Evolutionary conservation across 2,329 filamentous ascomycete species (phyloP).

Genomic region (Ramularia endophylla): DNA sequence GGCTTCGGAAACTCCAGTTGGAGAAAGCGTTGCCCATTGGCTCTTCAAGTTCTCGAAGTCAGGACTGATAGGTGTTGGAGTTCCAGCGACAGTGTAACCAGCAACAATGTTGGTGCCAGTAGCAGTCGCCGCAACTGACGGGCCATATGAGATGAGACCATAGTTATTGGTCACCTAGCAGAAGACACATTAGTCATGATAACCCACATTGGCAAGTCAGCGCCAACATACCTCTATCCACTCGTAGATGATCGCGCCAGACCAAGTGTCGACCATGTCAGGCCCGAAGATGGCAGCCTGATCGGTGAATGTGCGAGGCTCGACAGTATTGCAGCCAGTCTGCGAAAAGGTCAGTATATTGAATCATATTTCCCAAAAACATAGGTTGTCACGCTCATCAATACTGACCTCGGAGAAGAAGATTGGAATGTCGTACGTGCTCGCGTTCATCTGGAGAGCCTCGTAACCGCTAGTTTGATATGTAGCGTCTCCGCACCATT

Average conservation of each 20-base stretch:
- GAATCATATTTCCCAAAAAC: too few relatives aligned
- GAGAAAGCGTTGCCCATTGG: slow-evolving; percentile 68
- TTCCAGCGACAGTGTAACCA: slow-evolving; percentile 65
- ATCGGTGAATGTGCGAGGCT: slow-evolving; percentile 61
- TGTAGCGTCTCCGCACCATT: slow-evolving; percentile 22
- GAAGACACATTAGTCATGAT: too few relatives aligned
- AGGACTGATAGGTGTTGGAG: slow-evolving; percentile 64
- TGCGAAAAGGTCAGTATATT: slow-evolving; percentile 42
- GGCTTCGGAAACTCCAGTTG: slow-evolving; percentile 60
- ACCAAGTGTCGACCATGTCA: slow-evolving; percentile 65
- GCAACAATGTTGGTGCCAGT: slow-evolving; percentile 46
- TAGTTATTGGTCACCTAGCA: slow-evolving; percentile 66
- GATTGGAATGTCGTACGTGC: slow-evolving; percentile 72
- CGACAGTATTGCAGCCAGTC: slow-evolving; percentile 69
- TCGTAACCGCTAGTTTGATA: slow-evolving; percentile 58
- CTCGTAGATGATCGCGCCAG: slow-evolving; percentile 79
- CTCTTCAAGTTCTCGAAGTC: slow-evolving; percentile 73
- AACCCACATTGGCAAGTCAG: too few relatives aligned
- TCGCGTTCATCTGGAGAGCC: slow-evolving; percentile 60
- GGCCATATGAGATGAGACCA: slow-evolving; percentile 70
- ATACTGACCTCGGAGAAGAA: slow-evolving; percentile 58
- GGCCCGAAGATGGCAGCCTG: slow-evolving; percentile 70
- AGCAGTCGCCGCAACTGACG: slow-evolving; percentile 45
- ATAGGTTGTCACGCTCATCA: too few relatives aligned
- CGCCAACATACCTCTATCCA: slow-evolving; percentile 58